Conservation (phyloP, 2,329 filamentous ascomycete species). For the Stagonosporopsis chrysanthemi region DNA sequence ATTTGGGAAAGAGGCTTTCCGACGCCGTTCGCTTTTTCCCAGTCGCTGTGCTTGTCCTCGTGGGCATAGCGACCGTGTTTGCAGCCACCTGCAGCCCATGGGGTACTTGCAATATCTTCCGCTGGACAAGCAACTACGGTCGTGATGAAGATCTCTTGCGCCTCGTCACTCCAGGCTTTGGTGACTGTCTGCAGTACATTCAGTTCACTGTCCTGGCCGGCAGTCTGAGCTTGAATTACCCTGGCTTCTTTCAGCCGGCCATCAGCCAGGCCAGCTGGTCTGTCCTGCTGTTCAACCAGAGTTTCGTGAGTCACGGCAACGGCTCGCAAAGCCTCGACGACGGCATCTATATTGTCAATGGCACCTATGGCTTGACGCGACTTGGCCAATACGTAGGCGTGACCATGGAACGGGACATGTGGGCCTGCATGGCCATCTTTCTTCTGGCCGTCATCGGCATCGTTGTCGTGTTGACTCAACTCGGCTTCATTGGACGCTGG, state of each 20-base stretch:
- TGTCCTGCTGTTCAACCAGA: constrained; percentile 89
- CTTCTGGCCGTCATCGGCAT: constrained; percentile 76
- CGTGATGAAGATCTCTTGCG: constrained; percentile 90
- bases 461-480: constrained; percentile 74
- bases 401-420: constrained; percentile 77
- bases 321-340: constrained; percentile 75
- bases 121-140: constrained; percentile 98
- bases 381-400: constrained; percentile 86
- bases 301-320: constrained; percentile 74
- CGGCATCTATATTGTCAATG: constrained; percentile 84
- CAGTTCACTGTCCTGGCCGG: constrained; percentile 91
- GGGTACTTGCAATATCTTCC: constrained; percentile 88
- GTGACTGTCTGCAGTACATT: constrained; percentile 95
- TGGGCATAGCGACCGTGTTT: constrained; percentile 81
- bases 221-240: constrained; percentile 85
- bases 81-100: constrained; percentile 91
- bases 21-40: constrained; percentile 78
- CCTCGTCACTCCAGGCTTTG: constrained; percentile 93
- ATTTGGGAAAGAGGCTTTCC: constrained; percentile 73
- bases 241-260: constrained; percentile 92
- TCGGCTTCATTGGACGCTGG: constrained; percentile 80
- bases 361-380: constrained; percentile 78
- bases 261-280: constrained; percentile 91
- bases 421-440: constrained; percentile 94
- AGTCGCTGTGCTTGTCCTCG: constrained; percentile 76